phyloP scores from a whole-genome alignment of 768 basidiomycete genomes.

The Rhizopogon sp. region DNA sequence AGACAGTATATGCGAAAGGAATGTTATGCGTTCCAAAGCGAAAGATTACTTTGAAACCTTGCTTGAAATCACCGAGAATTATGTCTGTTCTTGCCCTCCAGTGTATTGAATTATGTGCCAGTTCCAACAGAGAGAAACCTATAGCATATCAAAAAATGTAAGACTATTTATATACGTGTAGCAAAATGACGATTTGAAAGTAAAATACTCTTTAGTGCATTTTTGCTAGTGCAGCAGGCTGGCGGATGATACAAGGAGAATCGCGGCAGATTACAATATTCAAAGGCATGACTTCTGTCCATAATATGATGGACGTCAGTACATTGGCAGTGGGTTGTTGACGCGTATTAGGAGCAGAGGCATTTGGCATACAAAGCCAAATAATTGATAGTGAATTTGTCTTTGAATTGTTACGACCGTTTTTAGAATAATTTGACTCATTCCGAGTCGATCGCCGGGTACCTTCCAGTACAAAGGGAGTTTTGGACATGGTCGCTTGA shows the following conservation, averaged over 20 bases:
- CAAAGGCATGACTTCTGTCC: not conserved
- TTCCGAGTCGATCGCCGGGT: not conserved
- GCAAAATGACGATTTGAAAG: too few relatives aligned
- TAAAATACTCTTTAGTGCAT: too few relatives aligned
- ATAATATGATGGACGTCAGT: not conserved
- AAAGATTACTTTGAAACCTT: too few relatives aligned
- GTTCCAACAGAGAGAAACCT: too few relatives aligned
- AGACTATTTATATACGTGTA: too few relatives aligned
- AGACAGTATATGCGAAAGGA: too few relatives aligned
- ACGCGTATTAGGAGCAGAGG: not conserved
- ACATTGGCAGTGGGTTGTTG: not conserved
- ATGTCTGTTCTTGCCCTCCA: too few relatives aligned
- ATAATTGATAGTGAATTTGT: not conserved
- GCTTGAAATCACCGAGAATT: too few relatives aligned
- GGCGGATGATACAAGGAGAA: not conserved
- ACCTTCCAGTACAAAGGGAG: constrained; percentile 5
- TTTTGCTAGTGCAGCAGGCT: too few relatives aligned
- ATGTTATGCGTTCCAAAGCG: too few relatives aligned
- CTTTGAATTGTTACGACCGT: not conserved
- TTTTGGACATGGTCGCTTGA: constrained; percentile 63
- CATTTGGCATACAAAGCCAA: not conserved
- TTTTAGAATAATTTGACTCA: not conserved
- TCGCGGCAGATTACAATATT: not conserved
- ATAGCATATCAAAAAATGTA: too few relatives aligned
- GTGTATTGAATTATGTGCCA: too few relatives aligned